Evolutionary conservation across 148 eudicot genomes (phyloP).

Genomic region (Rhododendron mucronatum): DNA sequence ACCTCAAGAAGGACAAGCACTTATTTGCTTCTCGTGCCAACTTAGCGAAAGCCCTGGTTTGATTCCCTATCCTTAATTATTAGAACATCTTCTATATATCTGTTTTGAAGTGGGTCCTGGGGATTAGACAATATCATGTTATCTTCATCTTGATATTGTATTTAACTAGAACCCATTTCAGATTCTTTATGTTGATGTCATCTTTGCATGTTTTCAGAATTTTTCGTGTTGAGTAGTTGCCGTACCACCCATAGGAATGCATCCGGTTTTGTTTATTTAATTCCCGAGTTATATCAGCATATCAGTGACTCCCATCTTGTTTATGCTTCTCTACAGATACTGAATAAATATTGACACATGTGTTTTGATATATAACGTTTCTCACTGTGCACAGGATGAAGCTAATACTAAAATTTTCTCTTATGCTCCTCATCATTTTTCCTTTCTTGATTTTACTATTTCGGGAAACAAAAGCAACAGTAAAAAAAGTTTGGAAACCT

Average conservation of each 20-base stretch:
- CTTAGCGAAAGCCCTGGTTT: neutral
- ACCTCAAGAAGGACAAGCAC: neutral
- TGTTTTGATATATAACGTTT: neutral
- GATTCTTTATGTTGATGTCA: slow-evolving; percentile 3
- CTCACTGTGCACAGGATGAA: neutral
- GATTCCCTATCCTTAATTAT: slow-evolving; percentile 1
- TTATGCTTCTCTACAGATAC: neutral
- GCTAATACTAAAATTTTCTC: neutral
- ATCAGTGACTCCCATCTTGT: neutral
- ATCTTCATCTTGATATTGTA: neutral
- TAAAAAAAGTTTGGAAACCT: neutral
- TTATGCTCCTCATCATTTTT: neutral
- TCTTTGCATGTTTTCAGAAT: neutral
- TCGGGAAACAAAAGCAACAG: neutral
- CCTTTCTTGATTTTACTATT: neutral
- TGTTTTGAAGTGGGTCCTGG: neutral
- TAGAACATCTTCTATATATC: neutral
- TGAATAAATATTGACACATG: neutral
- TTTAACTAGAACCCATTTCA: neutral
- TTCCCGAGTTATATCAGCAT: neutral
- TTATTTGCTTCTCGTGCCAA: neutral
- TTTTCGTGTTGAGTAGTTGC: neutral
- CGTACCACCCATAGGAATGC: neutral
- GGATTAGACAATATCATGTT: neutral
- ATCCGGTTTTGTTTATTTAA: neutral